Conservation (phyloP, 305 asterid species). For the Fraxinus nigra region DNA sequence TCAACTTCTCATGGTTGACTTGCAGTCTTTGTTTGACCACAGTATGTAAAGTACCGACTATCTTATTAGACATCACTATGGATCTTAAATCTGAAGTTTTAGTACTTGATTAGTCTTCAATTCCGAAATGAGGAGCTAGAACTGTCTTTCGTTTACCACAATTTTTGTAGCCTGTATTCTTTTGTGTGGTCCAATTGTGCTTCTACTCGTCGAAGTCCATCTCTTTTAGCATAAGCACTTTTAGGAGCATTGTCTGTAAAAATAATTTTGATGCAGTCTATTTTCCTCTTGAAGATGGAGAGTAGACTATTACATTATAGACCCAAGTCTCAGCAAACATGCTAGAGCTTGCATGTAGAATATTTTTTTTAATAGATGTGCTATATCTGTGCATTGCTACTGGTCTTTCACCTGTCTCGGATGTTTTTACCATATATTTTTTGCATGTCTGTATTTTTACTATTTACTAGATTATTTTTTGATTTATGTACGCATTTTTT, state of each 20-base stretch:
- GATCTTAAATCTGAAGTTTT: not conserved
- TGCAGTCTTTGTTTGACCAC: not conserved
- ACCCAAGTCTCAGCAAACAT: not conserved
- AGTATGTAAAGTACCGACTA: not conserved
- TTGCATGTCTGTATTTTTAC: not conserved
- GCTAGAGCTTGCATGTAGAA: not conserved
- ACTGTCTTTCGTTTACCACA: not conserved
- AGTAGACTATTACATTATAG: not conserved
- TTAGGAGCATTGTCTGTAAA: not conserved
- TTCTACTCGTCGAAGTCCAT: not conserved
- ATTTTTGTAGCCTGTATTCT: not conserved
- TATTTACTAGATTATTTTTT: conserved; percentile 5
- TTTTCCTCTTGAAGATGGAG: not conserved
- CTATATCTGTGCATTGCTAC: not conserved
- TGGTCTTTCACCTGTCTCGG: not conserved
- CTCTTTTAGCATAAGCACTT: not conserved
- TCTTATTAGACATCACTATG: not conserved
- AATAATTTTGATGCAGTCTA: not conserved
- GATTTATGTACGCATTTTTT: conserved; percentile 24
- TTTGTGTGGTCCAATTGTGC: not conserved
- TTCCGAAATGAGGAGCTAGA: not conserved
- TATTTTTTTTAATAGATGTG: not conserved
- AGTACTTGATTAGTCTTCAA: not conserved
- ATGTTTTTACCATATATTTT: not conserved
- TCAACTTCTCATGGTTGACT: not conserved